Base-by-base conservation (phyloP, 2,329 filamentous ascomycete genomes). In the Waltergamsia citrina region DNA sequence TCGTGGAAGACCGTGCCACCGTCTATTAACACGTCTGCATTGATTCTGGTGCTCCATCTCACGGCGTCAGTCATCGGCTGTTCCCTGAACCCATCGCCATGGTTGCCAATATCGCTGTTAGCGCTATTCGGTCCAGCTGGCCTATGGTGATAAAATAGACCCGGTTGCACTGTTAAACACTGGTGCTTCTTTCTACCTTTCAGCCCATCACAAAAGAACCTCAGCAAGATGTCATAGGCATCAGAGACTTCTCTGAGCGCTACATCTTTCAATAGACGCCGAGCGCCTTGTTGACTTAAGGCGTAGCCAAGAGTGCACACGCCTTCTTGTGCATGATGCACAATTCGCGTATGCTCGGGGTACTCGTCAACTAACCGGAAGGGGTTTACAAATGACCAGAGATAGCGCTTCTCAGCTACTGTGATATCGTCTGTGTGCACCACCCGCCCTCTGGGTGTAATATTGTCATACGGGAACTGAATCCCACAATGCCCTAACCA, bases 231-330 rank as follows among this genome's bases (percentile, higher is more conserved):
- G 39, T 73, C 69, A 39, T 57, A 62, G 0, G 58, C 49, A 12
- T 48, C 48, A 10, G 51, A 57, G 25, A 64, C 43, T 9, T 53
- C 51, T 42, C 60, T 57, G 14, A 69, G 38, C 1, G 59, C 63
- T 17, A 69, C 51, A 53, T 62, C 9, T 71, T 79, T 10, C 74
- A 78, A 49, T 56, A 55, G 14, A 69, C 76, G 42, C 51, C 65
- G 2, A 65, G 64, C 39, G 46, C 60, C 4, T 62, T 69, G 4
- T 58, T 78, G 6, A 48, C 52, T n/a, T 69, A 76, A 39, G 78
- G 74, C 45, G 59, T 66, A 8, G 63, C 62, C 23, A 74, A 72
- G 0, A 71, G 58, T 60, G 39, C 60, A 67, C 12, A 57, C 48
- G 7, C 57, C 54, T 3, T 56, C 55, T 28, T 57, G 53, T 2